Conservation (phyloP, 768 basidiomycete species). For the Collybia mongolica region DNA sequence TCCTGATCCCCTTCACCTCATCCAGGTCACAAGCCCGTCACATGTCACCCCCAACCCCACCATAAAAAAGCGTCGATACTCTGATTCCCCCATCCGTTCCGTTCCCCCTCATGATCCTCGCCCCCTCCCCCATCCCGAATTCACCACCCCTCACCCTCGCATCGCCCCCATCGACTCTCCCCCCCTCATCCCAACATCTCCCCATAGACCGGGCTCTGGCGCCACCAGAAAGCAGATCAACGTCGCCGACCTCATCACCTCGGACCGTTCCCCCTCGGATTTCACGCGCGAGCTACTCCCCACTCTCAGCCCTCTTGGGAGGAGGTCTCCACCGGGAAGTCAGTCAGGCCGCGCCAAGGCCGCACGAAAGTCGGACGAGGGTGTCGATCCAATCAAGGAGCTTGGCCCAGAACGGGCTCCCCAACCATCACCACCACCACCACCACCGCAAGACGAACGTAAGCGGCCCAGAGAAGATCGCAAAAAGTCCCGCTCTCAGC, state of each 20-base stretch:
- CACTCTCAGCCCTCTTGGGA: conserved; percentile 29
- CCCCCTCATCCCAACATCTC: no score
- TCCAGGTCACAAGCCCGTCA: conserved; percentile 1
- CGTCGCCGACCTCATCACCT: conserved; percentile 9
- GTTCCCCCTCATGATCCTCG: conserved; percentile 12
- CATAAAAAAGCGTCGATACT: conserved; percentile 44
- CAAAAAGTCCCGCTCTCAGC: conserved; percentile 15
- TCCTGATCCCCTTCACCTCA: conserved; percentile 9
- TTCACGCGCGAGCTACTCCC: conserved; percentile 9
- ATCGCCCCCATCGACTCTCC: no score
- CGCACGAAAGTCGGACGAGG: conserved; percentile 41
- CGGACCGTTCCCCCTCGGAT: not conserved
- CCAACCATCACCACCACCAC: conserved; percentile 10
- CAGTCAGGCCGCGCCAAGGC: conserved; percentile 43
- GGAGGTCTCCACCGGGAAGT: conserved; percentile 52
- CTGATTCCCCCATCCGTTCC: conserved; percentile 29
- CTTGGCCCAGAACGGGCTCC: conserved; percentile 6
- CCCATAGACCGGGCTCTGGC: conserved; percentile 22
- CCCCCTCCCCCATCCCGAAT: no score
- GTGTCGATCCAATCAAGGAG: conserved; percentile 15
- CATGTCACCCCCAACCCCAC: conserved; percentile 16
- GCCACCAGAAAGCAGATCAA: conserved; percentile 12
- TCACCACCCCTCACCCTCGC: no score
- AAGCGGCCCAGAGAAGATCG: conserved; percentile 17
- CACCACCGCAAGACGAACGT: not conserved